These are phyloP conservation scores for Torulaspora quercuum DNA, from an alignment of 805 yeast species.

Conservation along the genomic window DNA sequence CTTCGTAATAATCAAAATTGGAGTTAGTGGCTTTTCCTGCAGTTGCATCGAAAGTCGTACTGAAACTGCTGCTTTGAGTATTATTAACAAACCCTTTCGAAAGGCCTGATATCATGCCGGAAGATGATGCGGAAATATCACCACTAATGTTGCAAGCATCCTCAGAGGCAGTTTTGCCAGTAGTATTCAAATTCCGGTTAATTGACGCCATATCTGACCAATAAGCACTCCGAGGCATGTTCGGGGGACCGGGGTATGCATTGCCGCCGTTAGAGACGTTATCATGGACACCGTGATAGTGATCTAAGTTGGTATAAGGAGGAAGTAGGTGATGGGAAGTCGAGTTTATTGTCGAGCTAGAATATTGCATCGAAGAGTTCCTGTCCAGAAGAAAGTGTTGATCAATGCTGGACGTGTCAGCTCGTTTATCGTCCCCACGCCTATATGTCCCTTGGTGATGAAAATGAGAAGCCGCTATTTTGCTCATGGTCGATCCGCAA, in stretches of 20 bases:
- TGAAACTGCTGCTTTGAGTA: constrained; percentile 10
- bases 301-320: constrained; percentile 4
- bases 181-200: constrained; percentile 1
- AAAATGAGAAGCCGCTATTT: no score
- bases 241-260: background rate
- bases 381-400: no score
- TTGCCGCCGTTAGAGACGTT: constrained; percentile 10
- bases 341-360: constrained; percentile 2
- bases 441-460: no score
- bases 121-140: constrained; percentile 8
- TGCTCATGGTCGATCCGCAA: no score
- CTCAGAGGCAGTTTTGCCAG: constrained; percentile 1
- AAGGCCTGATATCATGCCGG: constrained; percentile 7
- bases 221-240: constrained; percentile 1
- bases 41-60: constrained; percentile 8
- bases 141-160: constrained; percentile 1
- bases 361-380: no score
- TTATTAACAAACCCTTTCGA: constrained; percentile 7
- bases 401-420: no score
- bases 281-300: constrained; percentile 4
- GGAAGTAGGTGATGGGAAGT: constrained; percentile 8
- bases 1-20: constrained; percentile 2
- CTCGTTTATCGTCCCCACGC: no score
- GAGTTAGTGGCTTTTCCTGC: background rate
- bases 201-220: constrained; percentile 7